Conservation (phyloP, 2,329 filamentous ascomycete species). For the Myriosclerotinia scirpicola region DNA sequence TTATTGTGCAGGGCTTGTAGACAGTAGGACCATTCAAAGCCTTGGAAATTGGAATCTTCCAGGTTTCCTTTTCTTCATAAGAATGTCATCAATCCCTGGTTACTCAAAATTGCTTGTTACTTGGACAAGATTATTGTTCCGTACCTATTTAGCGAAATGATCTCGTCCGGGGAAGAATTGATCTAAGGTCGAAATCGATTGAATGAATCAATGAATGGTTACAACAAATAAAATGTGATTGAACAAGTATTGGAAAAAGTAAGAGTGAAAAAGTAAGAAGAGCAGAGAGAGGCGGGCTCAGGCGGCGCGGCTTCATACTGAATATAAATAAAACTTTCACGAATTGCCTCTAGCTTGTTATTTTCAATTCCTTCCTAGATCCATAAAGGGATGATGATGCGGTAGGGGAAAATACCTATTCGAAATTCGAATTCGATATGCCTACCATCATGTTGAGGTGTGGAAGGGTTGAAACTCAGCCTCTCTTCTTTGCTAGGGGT, state of each 20-base stretch:
- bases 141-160: slow-evolving; percentile 16
- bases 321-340: slow-evolving; percentile 5
- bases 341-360: neutral
- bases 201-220: neutral
- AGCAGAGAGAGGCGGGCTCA: too few species aligned
- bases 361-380: slow-evolving; percentile 8
- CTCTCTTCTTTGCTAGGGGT: neutral
- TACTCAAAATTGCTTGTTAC: slow-evolving; percentile 7
- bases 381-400: neutral
- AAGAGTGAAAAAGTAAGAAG: neutral
- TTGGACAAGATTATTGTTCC: neutral
- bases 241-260: neutral
- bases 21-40: neutral
- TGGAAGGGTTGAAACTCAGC: slow-evolving; percentile 15
- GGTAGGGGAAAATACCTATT: too few species aligned
- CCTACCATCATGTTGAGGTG: neutral
- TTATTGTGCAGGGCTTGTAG: neutral
- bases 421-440: too few species aligned
- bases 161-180: neutral
- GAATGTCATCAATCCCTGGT: slow-evolving; percentile 8
- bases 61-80: slow-evolving; percentile 13
- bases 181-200: slow-evolving; percentile 4
- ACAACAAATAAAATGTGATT: slow-evolving; percentile 1
- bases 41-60: neutral
- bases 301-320: neutral